These are phyloP conservation scores for Hypoxylon perforatum DNA, from an alignment of 495 filamentous ascomycete genomes.

Conservation along the genomic window DNA sequence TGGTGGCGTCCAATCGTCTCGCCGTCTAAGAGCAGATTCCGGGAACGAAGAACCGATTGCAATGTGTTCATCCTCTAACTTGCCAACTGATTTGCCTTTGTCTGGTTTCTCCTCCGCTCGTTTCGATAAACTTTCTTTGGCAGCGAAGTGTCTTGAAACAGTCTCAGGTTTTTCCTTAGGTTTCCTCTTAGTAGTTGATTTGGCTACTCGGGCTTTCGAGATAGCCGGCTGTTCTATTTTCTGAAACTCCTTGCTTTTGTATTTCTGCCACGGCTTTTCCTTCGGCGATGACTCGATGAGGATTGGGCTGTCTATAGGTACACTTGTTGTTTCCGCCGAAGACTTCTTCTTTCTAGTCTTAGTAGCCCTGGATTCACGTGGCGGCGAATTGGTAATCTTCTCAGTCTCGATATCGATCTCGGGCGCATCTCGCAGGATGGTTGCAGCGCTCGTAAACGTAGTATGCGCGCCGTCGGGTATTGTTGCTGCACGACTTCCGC, in stretches of 20 bases:
- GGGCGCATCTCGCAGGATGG: conserved; percentile 44
- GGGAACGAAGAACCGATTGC: conserved; percentile 41
- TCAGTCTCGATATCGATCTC: conserved; percentile 48
- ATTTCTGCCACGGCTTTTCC: conserved; percentile 51
- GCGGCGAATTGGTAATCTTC: conserved; percentile 30
- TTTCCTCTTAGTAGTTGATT: conserved; percentile 43
- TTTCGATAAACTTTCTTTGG: conserved; percentile 22
- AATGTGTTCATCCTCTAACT: conserved; percentile 6
- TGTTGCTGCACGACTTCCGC: conserved; percentile 47
- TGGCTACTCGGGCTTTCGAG: conserved; percentile 49
- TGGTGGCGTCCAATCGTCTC: conserved; percentile 70
- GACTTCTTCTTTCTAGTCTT: conserved; percentile 31
- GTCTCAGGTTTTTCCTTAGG: conserved; percentile 39
- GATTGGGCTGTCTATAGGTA: conserved; percentile 16
- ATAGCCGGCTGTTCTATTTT: conserved; percentile 44
- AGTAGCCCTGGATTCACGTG: conserved; percentile 35
- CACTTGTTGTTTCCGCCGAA: not conserved
- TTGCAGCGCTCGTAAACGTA: conserved; percentile 57
- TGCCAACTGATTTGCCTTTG: not conserved
- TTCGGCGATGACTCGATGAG: conserved; percentile 38
- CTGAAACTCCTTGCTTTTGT: conserved; percentile 36
- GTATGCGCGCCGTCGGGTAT: conserved; percentile 47
- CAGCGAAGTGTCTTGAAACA: conserved; percentile 52
- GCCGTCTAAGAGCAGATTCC: conserved; percentile 62
- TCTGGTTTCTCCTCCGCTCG: not conserved